Percentiles rank a stretch among this genome's conserved stretches.
These are phyloP conservation scores for Apiotrichum akiyoshidainum DNA, from an alignment of 1,284 basidiomycete species.

Conservation along the genomic window DNA sequence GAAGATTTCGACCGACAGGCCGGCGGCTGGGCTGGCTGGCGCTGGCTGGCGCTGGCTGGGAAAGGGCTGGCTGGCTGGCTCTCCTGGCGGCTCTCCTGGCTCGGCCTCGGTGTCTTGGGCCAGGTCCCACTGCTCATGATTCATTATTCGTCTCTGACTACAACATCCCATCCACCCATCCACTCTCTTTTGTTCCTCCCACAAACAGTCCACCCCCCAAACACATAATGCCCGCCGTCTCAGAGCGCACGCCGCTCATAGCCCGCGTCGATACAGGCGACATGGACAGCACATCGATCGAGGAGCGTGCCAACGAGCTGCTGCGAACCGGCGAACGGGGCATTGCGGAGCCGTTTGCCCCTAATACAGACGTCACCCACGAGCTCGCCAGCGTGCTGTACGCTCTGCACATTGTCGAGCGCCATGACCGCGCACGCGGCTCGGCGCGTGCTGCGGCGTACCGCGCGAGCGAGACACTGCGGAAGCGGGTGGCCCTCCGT, in stretches of 20 bases:
- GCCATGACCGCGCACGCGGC: constrained; percentile 19
- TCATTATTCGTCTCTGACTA: no score
- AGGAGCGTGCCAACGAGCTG: constrained; percentile 15
- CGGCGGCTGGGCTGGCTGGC: no score
- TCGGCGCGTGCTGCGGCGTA: constrained; percentile 20
- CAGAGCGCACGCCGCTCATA: constrained; percentile 16
- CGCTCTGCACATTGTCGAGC: constrained; percentile 23
- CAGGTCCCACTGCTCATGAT: no score
- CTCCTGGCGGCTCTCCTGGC: no score
- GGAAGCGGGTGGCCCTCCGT: constrained; percentile 14
- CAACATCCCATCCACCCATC: no score
- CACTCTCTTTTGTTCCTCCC: background rate
- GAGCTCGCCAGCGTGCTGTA: constrained; percentile 19
- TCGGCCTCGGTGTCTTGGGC: no score
- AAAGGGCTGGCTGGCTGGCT: no score
- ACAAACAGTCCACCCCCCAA: background rate
- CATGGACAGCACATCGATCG: constrained; percentile 6
- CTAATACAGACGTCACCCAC: constrained; percentile 17
- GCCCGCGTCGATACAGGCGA: background rate
- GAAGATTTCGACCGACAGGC: no score
- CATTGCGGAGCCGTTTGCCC: background rate
- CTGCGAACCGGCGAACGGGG: constrained; percentile 10
- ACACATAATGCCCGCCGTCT: constrained; percentile 8
- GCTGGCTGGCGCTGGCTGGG: no score
- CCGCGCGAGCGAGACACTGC: constrained; percentile 15